Base-by-base conservation (phyloP, 2,329 filamentous ascomycete species). In the Hypoxylon sp. region DNA sequence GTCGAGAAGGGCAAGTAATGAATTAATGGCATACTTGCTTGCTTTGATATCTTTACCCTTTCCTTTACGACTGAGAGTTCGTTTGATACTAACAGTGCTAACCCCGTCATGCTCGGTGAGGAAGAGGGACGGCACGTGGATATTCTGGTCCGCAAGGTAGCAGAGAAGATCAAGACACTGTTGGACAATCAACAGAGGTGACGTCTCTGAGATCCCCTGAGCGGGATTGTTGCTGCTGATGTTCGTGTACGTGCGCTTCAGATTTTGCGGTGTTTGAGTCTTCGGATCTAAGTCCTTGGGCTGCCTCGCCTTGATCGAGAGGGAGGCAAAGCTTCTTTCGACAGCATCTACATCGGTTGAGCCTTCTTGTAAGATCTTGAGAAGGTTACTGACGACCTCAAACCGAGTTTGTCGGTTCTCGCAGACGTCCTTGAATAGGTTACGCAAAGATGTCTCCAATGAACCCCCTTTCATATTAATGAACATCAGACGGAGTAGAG, bases 401-500 rank as follows among this genome's bases (percentile, higher is more conserved):
- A 92, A 86, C 25, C 94, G 86, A 67, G 94, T 99, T 67, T 97
- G 91, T n/a, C 91, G 87, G 69, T 99, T 99, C 72, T 96, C 89
- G 67, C 91, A 97, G 17, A 97, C 87, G 61, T 96, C 91, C 56
- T 90, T 85, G 41, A 99, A 86, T 43, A 99, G 90, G 46, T 88
- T 87, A 68, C 94, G 93, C 43, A 99, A 79, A 52, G 91, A 89
- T 55, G 81, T 84, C 60, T 91, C 90, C 37, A 94, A 88, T 55
- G 90, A 94, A 15, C 90, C 90, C 59, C 93, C 90, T 60, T 97
- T 90, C 36, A 90, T 63, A 31, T 70, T 89, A 63, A 97, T 91
- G 70, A 99, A 99, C 93, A 99, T 97, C 7, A 99, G 81, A n/a
- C 95, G 90, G 31, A 99, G 80, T 23, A 99, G 77, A n/a, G 94